Percentiles rank a stretch among this genome's conserved stretches.
These are phyloP conservation scores for Pisolithus orientalis DNA, from an alignment of 768 basidiomycete species.

Conservation along the genomic window DNA sequence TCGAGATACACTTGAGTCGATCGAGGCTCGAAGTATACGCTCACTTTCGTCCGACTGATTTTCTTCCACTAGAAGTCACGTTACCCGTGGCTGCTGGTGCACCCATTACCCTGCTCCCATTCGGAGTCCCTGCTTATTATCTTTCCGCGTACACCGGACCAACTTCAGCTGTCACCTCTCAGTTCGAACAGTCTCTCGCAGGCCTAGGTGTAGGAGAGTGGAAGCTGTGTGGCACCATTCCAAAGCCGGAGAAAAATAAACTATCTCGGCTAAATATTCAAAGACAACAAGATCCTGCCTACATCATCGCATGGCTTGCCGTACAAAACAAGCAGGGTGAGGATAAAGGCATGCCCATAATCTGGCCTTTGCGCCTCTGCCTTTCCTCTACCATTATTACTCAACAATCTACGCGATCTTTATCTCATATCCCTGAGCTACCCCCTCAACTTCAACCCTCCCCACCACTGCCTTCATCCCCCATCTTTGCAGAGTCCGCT, in stretches of 20 bases:
- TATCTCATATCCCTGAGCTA: slow-evolving; percentile 57
- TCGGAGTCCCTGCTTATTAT: slow-evolving; percentile 68
- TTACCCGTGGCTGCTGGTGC: slow-evolving; percentile 51
- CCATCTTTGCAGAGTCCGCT: slow-evolving; percentile 20
- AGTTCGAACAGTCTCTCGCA: slow-evolving; percentile 56
- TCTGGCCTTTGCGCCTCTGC: slow-evolving; percentile 66
- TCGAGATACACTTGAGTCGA: slow-evolving; percentile 46
- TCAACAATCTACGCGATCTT: slow-evolving; percentile 28
- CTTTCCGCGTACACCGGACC: slow-evolving; percentile 67
- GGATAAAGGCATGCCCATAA: slow-evolving; percentile 68
- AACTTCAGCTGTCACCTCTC: slow-evolving; percentile 49
- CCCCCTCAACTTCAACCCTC: slow-evolving; percentile 57
- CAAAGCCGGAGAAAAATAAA: slow-evolving; percentile 16
- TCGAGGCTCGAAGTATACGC: slow-evolving; percentile 61
- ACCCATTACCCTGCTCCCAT: slow-evolving; percentile 65
- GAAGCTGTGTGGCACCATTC: slow-evolving; percentile 17
- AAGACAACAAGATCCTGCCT: slow-evolving; percentile 25
- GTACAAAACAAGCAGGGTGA: slow-evolving; percentile 77
- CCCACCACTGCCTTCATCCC: slow-evolving; percentile 34
- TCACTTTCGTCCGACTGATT: slow-evolving; percentile 49
- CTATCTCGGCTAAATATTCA: slow-evolving; percentile 13
- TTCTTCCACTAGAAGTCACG: slow-evolving; percentile 39
- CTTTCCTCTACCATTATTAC: slow-evolving; percentile 36
- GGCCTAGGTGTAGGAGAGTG: slow-evolving; percentile 60
- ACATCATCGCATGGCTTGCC: slow-evolving; percentile 66